Evolutionary conservation across 192 early-diverging fungal genomes (phyloP).

Genomic region (Backusella morwellensis): DNA sequence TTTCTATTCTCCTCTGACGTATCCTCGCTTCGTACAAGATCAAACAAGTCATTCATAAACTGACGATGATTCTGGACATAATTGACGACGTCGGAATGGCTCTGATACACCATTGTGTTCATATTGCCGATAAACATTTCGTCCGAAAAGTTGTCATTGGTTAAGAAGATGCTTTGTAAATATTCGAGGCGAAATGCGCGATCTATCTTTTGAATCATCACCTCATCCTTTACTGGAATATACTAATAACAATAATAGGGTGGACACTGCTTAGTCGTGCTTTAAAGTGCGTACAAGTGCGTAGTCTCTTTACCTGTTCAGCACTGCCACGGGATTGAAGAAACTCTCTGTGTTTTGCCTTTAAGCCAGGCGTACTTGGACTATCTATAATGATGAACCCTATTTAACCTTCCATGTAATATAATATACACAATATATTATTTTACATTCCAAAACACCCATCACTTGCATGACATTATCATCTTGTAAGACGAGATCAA

Average conservation of each 20-base stretch:
- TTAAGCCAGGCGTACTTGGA: constrained; percentile 63
- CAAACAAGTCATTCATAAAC: constrained; percentile 72
- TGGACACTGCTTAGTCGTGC: too few relatives aligned
- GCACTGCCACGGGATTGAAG: constrained; percentile 56
- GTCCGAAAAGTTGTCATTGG: constrained; percentile 68
- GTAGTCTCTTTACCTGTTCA: constrained; percentile 46
- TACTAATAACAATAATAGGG: constrained; percentile 31
- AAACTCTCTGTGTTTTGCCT: constrained; percentile 77
- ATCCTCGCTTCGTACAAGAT: constrained; percentile 51
- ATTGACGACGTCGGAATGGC: constrained; percentile 81
- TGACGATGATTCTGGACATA: constrained; percentile 67
- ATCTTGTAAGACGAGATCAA: constrained; percentile 74
- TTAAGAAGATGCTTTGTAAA: constrained; percentile 83
- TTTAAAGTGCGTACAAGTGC: background rate
- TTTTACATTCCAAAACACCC: constrained; percentile 86
- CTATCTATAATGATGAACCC: constrained; percentile 55
- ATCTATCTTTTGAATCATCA: constrained; percentile 76
- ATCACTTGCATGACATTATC: constrained; percentile 68
- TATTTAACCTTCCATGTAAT: background rate
- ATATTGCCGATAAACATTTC: constrained; percentile 74
- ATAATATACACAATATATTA: too few relatives aligned
- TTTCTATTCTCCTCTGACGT: constrained; percentile 54
- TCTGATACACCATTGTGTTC: constrained; percentile 75
- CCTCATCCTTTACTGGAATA: constrained; percentile 73
- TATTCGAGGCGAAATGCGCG: constrained; percentile 86